Evolutionary conservation across 768 basidiomycete species (phyloP).

Genomic region (Lactifluus rugatus): DNA sequence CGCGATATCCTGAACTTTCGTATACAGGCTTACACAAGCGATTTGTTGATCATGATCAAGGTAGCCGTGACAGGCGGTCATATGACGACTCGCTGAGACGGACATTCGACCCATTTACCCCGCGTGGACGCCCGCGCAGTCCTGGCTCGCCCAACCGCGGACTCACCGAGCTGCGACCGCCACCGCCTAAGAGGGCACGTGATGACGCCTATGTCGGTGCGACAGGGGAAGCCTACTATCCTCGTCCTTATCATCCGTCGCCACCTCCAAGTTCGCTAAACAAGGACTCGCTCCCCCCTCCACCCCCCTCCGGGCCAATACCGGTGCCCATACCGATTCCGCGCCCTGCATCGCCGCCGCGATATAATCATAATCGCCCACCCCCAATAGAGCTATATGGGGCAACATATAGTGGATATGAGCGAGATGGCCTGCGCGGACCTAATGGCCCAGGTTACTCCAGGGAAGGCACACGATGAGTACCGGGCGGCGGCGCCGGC

Average conservation of each 20-base stretch:
- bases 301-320: background rate
- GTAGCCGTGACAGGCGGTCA: constrained; percentile 9
- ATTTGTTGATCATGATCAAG: constrained; percentile 10
- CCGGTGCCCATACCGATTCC: constrained; percentile 11
- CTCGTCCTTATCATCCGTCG: background rate
- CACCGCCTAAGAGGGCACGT: constrained; percentile 16
- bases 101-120: background rate
- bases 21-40: constrained; percentile 3
- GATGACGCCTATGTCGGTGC: constrained; percentile 9
- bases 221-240: constrained; percentile 2
- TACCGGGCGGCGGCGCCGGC: background rate
- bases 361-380: background rate
- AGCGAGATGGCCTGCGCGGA: constrained; percentile 3
- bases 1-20: constrained; percentile 10
- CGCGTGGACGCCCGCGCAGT: constrained; percentile 18
- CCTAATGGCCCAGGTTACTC: background rate
- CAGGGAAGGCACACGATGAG: constrained; percentile 3
- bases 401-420: background rate
- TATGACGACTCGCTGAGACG: constrained; percentile 1
- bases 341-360: background rate
- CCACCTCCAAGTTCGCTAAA: background rate
- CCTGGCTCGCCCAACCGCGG: constrained; percentile 7
- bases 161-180: constrained; percentile 10
- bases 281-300: background rate
- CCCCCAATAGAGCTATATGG: background rate